Evolutionary conservation across 139 green algal species (phyloP), one percentile per base, ranked within the genome.

Genomic region (Pleodorina starrii): DNA sequence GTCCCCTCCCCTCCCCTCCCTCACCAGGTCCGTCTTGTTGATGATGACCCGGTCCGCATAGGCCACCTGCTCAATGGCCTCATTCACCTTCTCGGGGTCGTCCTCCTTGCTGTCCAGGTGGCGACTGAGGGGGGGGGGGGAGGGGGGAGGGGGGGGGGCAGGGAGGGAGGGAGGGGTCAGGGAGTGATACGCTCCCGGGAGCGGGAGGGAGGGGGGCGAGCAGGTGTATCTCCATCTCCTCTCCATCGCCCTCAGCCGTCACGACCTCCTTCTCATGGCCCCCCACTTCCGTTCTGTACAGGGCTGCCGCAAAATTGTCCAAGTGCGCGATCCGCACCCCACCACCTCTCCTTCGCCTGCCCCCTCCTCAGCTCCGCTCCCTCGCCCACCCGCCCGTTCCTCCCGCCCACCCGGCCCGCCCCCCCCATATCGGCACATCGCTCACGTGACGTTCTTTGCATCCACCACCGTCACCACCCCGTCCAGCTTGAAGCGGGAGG

Each of bases 21-120:
- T 66, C 88, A 98, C 95, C 91, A 98, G 92, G 91, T 98, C 96
- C 6, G 93, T 96, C 92, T 99, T 99, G 96, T 99, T 99, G 23
- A 99, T 92, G 10, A 99, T 68, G 86, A 99, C 96, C 40, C 97
- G 93, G 86, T 99, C 98, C 6, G 98, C 98, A 88, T 97, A 99
- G 1, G 98, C 97, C 50, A 99, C 95, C 92, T 99, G 98, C 93
- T 98, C 93, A 60, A 99, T 88, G 16, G 97, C 96, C 91, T 99
- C 98, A 89, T 98, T 99, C 29, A 95, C 91, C 19, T 92, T 95
- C 38, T 95, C 95, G 0, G 88, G 92, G 86, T 97, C 95, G 44
- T 94, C 79, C 76, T 96, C 91, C 68, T 93, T 84, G 23, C 81
- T 38, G 63, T 94, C 92, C 27, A 98, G 86, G 91, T 97, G 96